Base-by-base conservation (phyloP, 352 stramenopile species). In the Saprolegnia diclina region DNA sequence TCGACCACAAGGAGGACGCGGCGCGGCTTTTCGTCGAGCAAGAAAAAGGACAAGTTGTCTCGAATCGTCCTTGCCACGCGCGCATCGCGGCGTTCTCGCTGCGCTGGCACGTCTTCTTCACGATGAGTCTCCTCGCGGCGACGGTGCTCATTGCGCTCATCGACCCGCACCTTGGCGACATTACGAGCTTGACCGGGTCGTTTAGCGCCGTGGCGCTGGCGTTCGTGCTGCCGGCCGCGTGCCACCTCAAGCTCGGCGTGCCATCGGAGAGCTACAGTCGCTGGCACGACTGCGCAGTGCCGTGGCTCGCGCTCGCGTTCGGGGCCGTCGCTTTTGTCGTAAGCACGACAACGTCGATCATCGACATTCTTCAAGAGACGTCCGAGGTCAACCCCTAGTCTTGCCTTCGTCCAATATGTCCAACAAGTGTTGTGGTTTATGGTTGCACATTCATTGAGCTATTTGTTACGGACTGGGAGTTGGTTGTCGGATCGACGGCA, bases 141-240 rank as follows among this genome's bases (percentile, higher is more conserved):
- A 78, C 74, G 5, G 79, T 87, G 52, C 44, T 79, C 14, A 73
- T 78, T 7, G 76, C 82, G 16, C 79, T 87, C 21, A 71, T 64
- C 1, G 72, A 70, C 19, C 71, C 50, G 29, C 64, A 79, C 13
- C 56, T 81, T 10, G 77, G 56, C 0, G 67, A 63, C 10, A 62
- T 80, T n/a, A 73, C 85, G 59, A 75, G 71, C 44, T 61, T 81
- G 22, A 84, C 78, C 0, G 81, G 79, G 14, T 76, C 72, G 0
- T 68, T 84, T 32, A 77, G 67, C 46, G 79, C 71, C 0, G 75
- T 85, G 38, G 71, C 68, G 1, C 71, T 88, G 0, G 71, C 78
- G 37, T 87, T 89, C 22, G 77, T 87, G 37, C 44, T 87, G 0
- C 79, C 79, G 16, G 76, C 78, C 11, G 79, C 76, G 16, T 85